Base-by-base conservation (phyloP, 2,329 filamentous ascomycete genomes). In the Nectriaceae sp. region DNA sequence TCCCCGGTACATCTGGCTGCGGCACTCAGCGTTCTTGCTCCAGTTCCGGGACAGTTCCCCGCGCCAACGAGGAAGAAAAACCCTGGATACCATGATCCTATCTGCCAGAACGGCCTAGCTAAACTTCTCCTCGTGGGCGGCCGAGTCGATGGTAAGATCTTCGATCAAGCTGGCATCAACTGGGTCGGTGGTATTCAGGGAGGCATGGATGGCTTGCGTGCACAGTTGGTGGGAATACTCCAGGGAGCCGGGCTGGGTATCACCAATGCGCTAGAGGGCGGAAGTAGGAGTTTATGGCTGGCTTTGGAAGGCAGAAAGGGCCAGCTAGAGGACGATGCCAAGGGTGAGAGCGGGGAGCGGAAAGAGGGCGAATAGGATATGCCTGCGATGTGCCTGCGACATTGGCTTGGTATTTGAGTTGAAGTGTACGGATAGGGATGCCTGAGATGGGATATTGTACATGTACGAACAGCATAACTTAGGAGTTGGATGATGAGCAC, bases 111-210 rank as follows among this genome's bases (percentile, higher is more conserved):
- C 55, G 94, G 89, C 6, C 68, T 99, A 59, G 84, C 90, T 63
- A 99, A 99, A 74, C 72, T 99, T 54, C 77, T 96, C 68, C 72
- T 99, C 26, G 74, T 99, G 13, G 94, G 91, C 44, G 92, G 92
- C 13, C 80, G 94, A 43, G 82, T 97, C 22, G 94, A 99, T 65
- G 89, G 89, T 54, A 87, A 84, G 68, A 83, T 90, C 24, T 92
- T 96, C 62, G 92, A 97, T 65, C 70, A 81, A 40, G 84, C 86
- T 11, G 88, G 88, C 46, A 69, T 85, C 42, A 75, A 72, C 59
- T 83, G 79, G 79, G 76, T 85, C 24, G 80, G 90, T 48, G 79
- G 87, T 29, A 95, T 97, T 60, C 77, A 88, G 57, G 90, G 90
- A 50, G 90, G 92, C 33, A 68, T 96, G 54, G 86, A 90, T 33